These are phyloP conservation scores for Solanum chacoense DNA, from an alignment of 305 asterid species.

Conservation along the genomic window DNA sequence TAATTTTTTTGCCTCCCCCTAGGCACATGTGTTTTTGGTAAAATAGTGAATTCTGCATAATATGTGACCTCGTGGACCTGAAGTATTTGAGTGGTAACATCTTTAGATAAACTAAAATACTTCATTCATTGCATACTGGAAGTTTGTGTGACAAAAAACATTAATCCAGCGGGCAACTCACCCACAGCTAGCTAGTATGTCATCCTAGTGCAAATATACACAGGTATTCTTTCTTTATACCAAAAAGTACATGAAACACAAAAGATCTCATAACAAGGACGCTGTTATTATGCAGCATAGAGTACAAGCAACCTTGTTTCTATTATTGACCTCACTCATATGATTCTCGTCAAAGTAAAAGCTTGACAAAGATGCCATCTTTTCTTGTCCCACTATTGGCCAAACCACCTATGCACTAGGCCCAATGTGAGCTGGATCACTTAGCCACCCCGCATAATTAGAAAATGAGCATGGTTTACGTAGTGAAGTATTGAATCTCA, in stretches of 20 bases:
- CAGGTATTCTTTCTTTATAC: not conserved
- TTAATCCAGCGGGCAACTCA: not conserved
- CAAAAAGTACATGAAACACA: not conserved
- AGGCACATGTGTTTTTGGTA: not conserved
- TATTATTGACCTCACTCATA: not conserved
- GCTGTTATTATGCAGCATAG: not conserved
- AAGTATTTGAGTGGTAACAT: not conserved
- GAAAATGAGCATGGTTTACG: not conserved
- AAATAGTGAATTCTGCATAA: not conserved
- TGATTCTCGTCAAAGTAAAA: not conserved
- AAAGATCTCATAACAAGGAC: not conserved
- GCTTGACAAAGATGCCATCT: not conserved
- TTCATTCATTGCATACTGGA: not conserved
- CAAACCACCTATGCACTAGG: not conserved
- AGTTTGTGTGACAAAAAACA: not conserved
- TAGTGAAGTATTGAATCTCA: not conserved
- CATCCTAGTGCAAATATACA: not conserved
- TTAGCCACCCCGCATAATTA: not conserved
- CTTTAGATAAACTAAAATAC: not conserved
- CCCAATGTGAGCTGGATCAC: not conserved
- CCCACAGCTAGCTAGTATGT: not conserved
- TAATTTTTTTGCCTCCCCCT: not conserved
- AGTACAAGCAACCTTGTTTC: not conserved
- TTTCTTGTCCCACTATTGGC: not conserved
- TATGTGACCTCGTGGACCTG: not conserved